Base-by-base conservation (phyloP, 176 grass and related monocot genomes). In the Triticum dicoccoides region DNA sequence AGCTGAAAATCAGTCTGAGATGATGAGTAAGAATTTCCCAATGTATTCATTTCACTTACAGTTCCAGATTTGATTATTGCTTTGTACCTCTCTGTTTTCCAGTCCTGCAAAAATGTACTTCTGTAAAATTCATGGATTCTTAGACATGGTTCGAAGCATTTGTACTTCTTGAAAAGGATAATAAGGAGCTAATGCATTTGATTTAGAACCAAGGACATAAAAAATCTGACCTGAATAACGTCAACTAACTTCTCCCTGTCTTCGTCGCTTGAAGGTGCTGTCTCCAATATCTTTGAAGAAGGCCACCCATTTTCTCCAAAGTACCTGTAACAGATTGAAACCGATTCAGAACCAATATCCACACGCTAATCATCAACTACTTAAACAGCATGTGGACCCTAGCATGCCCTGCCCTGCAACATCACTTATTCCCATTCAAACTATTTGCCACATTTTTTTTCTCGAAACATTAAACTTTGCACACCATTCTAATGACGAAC, bases 1-100 rank as follows among this genome's bases (percentile, higher is more conserved):
- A 80, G 17, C 25, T n/a, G 47, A 13, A 59, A 54, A 74, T 81
- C 12, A 76, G 30, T 51, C 30, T 59, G 18, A 94, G 39, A 62
- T 76, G 24, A 70, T 47, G 41, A 62, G 13, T 15, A 29, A 1
- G 29, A 80, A 61, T 76, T 32, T 52, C 52, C 33, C 17, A 56
- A 86, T 11, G 32, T 37, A 78, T 14, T 29, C 8, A 76, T 30
- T 47, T 65, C 78, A 89, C 96, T 98, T 64, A 95, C 93, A 80
- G 90, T 91, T 89, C 96, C 96, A 80, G 93, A 98, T 80, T 94
- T 95, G 75, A 98, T 84, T 83, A 98, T 98, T 63, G 86, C 96
- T 89, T 98, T 98, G 86, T 98, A 98, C 63, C 96, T 91, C 83
- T 96, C 93, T 58, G 92, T 98, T 89, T 98, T 98, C 96, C 96